Conservation (phyloP, 2,329 filamentous ascomycete species). For the Albifimbria verrucaria region DNA sequence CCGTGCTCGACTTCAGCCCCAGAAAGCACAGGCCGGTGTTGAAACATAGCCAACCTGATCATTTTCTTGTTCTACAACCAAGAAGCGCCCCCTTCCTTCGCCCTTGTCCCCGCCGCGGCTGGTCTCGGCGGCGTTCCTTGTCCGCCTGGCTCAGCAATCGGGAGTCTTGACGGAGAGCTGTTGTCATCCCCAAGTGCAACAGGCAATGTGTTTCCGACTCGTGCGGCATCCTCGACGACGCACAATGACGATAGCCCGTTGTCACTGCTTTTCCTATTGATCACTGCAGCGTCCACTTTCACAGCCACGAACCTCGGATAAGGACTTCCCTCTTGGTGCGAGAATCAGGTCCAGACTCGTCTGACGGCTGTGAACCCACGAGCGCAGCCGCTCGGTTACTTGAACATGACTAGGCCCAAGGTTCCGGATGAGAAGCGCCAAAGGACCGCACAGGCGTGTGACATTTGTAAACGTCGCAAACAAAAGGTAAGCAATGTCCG, state of each 20-base stretch:
- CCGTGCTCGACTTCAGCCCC: too few species aligned
- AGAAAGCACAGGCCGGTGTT: not conserved
- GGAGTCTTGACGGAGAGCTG: not conserved
- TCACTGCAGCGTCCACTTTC: too few species aligned
- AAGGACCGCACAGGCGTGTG: slow-evolving; percentile 61
- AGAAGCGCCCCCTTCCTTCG: not conserved
- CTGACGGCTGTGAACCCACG: not conserved
- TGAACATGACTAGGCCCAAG: slow-evolving; percentile 49
- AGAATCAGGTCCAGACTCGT: not conserved
- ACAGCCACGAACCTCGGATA: too few species aligned
- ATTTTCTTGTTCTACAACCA: not conserved
- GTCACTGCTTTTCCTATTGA: not conserved
- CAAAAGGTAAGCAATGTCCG: slow-evolving; percentile 53
- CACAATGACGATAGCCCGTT: not conserved
- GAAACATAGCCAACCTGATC: not conserved
- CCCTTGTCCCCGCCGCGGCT: not conserved
- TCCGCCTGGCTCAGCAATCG: not conserved
- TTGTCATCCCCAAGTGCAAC: not conserved
- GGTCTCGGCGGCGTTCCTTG: not conserved
- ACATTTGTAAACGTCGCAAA: slow-evolving; percentile 63
- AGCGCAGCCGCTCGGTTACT: slow-evolving; percentile 1
- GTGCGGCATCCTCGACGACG: not conserved
- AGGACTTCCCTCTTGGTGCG: not conserved
- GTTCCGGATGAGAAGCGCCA: slow-evolving; percentile 58
- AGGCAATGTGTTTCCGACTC: not conserved